Evolutionary conservation across 768 basidiomycete species (phyloP).

Genomic region (Lentinula lateritia): DNA sequence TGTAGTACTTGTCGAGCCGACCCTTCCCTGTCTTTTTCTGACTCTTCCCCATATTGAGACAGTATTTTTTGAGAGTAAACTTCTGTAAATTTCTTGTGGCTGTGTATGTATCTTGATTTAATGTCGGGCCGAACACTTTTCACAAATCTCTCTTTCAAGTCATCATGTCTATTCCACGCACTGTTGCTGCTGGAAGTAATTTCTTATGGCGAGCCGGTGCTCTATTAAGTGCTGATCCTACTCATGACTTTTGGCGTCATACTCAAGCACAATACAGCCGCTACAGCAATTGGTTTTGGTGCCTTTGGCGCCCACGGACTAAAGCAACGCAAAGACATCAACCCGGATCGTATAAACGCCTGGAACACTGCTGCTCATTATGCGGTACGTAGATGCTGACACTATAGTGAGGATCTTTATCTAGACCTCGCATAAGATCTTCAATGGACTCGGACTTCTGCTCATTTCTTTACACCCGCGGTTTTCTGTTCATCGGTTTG

Average conservation of each 20-base stretch:
- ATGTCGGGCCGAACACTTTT: background rate
- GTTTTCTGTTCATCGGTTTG: constrained; percentile 55
- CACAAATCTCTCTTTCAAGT: background rate
- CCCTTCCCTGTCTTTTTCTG: constrained; percentile 97
- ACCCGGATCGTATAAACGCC: constrained; percentile 47
- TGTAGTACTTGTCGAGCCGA: constrained; percentile 96
- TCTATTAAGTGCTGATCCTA: constrained; percentile 28
- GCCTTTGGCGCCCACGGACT: constrained; percentile 70
- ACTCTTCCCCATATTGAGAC: constrained; percentile 55
- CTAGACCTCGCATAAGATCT: constrained; percentile 37
- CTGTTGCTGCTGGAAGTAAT: constrained; percentile 14
- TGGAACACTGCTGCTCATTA: constrained; percentile 63
- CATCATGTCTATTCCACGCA: constrained; percentile 16
- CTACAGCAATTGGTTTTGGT: background rate
- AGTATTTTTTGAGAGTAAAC: no score
- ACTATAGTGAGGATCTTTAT: background rate
- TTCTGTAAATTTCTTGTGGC: background rate
- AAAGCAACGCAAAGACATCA: constrained; percentile 38
- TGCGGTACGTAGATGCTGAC: constrained; percentile 33
- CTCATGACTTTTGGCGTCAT: background rate
- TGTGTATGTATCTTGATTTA: background rate
- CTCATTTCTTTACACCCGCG: constrained; percentile 57
- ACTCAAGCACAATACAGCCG: background rate
- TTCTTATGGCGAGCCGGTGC: constrained; percentile 38
- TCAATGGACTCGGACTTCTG: constrained; percentile 64